A percentile compares a stretch with the other conserved stretches of the same genome.
These are phyloP conservation scores for Fraxinus pennsylvanica DNA, from an alignment of 257 asterid genomes.

Conservation along the genomic window DNA sequence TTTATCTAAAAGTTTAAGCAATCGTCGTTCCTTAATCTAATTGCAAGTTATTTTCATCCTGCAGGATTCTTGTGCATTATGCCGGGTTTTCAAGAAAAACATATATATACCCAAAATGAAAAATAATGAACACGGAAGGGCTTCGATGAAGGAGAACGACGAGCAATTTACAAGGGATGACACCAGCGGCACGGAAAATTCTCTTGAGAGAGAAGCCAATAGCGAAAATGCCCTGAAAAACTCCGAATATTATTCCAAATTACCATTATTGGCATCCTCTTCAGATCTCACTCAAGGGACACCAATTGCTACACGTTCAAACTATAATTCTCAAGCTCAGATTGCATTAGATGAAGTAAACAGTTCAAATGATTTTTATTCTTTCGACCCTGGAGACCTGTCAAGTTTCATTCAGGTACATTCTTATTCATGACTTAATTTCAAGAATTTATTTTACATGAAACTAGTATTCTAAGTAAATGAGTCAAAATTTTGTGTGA, in stretches of 20 bases:
- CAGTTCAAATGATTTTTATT: slow-evolving; percentile 37
- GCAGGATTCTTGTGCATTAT: slow-evolving; percentile 64
- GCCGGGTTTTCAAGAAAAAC: slow-evolving; percentile 68
- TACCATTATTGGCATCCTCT: slow-evolving; percentile 44
- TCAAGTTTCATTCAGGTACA: slow-evolving; percentile 51
- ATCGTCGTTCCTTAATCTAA: no score
- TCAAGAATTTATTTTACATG: not conserved
- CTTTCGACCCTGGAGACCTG: slow-evolving; percentile 27
- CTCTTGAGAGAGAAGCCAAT: slow-evolving; percentile 31
- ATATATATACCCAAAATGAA: slow-evolving; percentile 29
- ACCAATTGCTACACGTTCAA: slow-evolving; percentile 21
- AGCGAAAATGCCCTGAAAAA: slow-evolving; percentile 19
- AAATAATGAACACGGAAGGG: not conserved
- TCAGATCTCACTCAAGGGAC: slow-evolving; percentile 51
- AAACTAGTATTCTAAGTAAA: no score
- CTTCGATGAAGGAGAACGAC: slow-evolving; percentile 16
- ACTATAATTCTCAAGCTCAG: slow-evolving; percentile 32
- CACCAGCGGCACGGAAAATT: slow-evolving; percentile 35
- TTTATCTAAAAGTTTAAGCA: no score
- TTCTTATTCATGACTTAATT: not conserved
- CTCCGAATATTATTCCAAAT: slow-evolving; percentile 22
- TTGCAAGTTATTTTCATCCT: not conserved
- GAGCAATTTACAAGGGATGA: slow-evolving; percentile 43
- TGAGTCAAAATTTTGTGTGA: no score
- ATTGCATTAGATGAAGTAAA: slow-evolving; percentile 48